Evolutionary conservation across 1,284 basidiomycete species (phyloP).

Genomic region (Stereum hirsutum): DNA sequence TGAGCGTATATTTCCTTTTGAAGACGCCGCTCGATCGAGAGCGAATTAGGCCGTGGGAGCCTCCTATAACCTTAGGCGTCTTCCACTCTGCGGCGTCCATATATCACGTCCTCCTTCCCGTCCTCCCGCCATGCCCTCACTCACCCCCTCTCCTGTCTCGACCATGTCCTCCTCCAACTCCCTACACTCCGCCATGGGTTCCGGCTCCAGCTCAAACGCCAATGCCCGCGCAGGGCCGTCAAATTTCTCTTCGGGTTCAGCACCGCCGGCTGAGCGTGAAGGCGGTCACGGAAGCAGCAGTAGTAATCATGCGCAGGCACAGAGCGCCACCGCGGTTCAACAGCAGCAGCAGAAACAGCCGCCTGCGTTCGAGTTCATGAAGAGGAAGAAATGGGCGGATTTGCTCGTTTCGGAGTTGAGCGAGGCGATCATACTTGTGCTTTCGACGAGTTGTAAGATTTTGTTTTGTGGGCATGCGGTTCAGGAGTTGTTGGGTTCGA

Average conservation of each 20-base stretch:
- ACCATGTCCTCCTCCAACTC: not conserved
- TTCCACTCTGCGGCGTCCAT: too few relatives aligned
- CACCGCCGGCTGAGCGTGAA: too few relatives aligned
- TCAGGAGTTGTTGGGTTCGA: slow-evolving; percentile 67
- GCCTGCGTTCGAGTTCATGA: slow-evolving; percentile 60
- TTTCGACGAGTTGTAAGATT: slow-evolving; percentile 51
- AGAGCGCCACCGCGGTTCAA: too few relatives aligned
- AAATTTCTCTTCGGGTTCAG: too few relatives aligned
- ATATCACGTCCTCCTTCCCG: too few relatives aligned
- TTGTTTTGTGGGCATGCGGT: slow-evolving; percentile 67
- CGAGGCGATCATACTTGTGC: slow-evolving; percentile 61
- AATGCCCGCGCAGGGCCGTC: not conserved
- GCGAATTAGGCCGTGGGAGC: too few relatives aligned
- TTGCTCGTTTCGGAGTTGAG: slow-evolving; percentile 71
- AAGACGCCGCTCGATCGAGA: too few relatives aligned
- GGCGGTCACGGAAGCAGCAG: slow-evolving; percentile 1
- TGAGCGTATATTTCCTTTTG: too few relatives aligned
- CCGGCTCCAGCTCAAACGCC: not conserved
- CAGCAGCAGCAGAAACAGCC: slow-evolving; percentile 13
- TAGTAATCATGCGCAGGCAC: too few relatives aligned
- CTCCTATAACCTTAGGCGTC: too few relatives aligned
- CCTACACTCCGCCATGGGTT: not conserved
- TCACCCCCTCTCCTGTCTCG: not conserved
- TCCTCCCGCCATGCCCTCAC: too few relatives aligned
- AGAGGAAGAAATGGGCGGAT: slow-evolving; percentile 80